A percentile compares a stretch with the other conserved stretches of the same genome.
Conservation (phyloP, 805 yeast species). For the Teunomyces kruisii region DNA sequence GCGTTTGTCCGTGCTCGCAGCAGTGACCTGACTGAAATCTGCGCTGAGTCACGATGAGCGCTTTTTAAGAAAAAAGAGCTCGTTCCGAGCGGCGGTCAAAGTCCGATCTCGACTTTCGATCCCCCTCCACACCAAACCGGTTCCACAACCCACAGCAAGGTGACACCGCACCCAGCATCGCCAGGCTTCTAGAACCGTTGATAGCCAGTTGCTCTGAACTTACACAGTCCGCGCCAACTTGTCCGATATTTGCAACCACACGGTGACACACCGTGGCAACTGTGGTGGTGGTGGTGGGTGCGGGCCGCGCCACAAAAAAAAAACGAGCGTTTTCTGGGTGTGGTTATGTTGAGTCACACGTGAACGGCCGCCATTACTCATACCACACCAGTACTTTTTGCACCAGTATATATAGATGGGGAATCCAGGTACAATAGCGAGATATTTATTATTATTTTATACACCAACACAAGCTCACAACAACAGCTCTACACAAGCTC, state of each 20-base stretch:
- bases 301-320: slow-evolving; percentile 2
- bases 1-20: neutral
- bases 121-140: too few relatives aligned
- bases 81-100: neutral
- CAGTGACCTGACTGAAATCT: neutral
- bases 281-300: slow-evolving; percentile 3
- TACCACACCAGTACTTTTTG: slow-evolving; percentile 3
- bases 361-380: slow-evolving; percentile 5
- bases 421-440: neutral
- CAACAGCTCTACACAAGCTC: neutral
- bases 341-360: slow-evolving; percentile 4
- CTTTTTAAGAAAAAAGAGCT: neutral
- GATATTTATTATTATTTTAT: neutral
- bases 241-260: too few relatives aligned
- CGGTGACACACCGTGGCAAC: neutral
- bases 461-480: neutral
- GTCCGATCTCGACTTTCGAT: neutral
- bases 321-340: neutral
- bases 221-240: too few relatives aligned
- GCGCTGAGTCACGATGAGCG: neutral
- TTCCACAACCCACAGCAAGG: too few relatives aligned
- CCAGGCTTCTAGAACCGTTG: too few relatives aligned
- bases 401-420: slow-evolving; percentile 1
- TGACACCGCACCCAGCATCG: too few relatives aligned
- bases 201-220: too few relatives aligned